Base-by-base conservation (phyloP, 2,329 filamentous ascomycete species). In the Penicillium sp. region DNA sequence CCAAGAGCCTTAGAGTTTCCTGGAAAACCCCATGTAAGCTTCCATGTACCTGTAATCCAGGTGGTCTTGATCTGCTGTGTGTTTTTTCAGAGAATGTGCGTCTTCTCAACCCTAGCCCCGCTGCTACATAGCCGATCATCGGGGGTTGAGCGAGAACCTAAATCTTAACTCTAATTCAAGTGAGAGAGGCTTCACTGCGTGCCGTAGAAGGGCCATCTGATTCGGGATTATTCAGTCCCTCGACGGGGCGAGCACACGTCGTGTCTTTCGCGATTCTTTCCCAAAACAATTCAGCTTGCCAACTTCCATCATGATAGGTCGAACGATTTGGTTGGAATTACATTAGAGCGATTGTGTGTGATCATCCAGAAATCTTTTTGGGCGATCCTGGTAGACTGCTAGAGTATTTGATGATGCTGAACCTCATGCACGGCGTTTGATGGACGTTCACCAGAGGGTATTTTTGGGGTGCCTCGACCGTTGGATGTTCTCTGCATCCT, bases 71-170 rank as follows among this genome's bases (percentile, higher is more conserved):
- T 19, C 11, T 8, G 2, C 22, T 33, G 30, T 33, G 30, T 33
- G 30, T 42, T 6, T 48, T 4, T 46, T 8, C 22, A 25, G 22
- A 33, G 30, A 33, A 33, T 33, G 30, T 33, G 10, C 30, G 4
- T 33, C 4, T 8, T 33, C 30, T 6, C 2, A 33, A 8, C 30
- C 30, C 30, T 33, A 33, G 28, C 26, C 46, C 26, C 46, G 28
- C 26, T 22, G 30, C 14, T 26, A 51, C 46, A 26, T 7, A 35
- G 35, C 28, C 11, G 46, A 16, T 46, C 43, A n/a, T 46, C 43
- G 46, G 28, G 46, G 22, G 46, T 35, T 51, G 28, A 35, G 30
- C 46, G 46, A 51, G 30, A 51, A 51, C 46, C 28, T 51, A 51
- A 35, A 35, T 33, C n/a, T 51, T 51, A 35, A 51, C 46, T 51